Evolutionary conservation across 129 eudicot species (phyloP), one percentile per base, ranked within the genome.

Genomic region (Ambrosia artemisiifolia): DNA sequence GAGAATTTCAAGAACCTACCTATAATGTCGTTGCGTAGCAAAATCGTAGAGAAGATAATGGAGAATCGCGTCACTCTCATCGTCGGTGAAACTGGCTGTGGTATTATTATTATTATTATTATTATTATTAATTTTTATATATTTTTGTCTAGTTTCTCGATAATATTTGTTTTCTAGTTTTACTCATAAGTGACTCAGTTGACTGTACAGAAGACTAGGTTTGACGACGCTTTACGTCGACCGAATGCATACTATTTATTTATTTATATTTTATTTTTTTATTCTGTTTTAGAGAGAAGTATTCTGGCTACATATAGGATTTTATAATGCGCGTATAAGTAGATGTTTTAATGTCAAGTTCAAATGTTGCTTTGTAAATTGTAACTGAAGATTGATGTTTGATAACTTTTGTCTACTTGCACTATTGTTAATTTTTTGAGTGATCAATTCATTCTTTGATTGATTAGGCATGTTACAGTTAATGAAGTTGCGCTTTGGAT

Each of bases 71-170:
- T 94, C 63, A 94, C 98, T 67, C 80, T 94, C 55, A 94, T 94
- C 67, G 87, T 94, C 56, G 98, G 98, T 19, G 98, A 94, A 81
- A 84, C 98, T 5, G 96, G 98, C 47, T 94, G 98, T 76, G 98
- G 98, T 94, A 87, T 34, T 72, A 9, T 20, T 83, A 55, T 16
- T 24, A 24, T 24, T 24, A 24, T 24, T 94, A 87, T 34, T 72
- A 9, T 20, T 83, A 55, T 16, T 24, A 24, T 24, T 24, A 24
- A n/a, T n/a, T n/a, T n/a, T n/a, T n/a, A n/a, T n/a, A n/a, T n/a
- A n/a, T n/a, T n/a, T 13, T 48, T 77, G 12, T 50, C 6, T 70
- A 60, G 9, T 70, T 75, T 69, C 11, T 70, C 7, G 54, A 51
- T 62, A 65, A 51, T 62, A 65, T n/a, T 79, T 35, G 6, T 17